Conservation (phyloP, 1,284 basidiomycete genomes). For the Cystobasidium pallidum region DNA sequence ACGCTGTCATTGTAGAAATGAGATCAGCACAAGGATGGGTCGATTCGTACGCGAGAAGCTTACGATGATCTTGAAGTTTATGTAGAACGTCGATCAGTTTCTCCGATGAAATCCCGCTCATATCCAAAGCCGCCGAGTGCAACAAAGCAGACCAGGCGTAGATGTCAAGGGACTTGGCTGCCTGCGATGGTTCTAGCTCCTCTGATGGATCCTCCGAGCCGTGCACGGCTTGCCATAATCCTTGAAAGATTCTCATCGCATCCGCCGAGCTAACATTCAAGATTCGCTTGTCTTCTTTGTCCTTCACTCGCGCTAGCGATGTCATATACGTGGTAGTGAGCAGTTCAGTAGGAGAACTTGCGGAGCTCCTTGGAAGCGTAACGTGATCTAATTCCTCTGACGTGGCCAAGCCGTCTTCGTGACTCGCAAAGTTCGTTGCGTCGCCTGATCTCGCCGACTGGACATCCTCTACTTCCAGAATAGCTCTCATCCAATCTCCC, state of each 20-base stretch:
- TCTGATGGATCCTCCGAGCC: not conserved
- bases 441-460: no score
- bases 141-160: slow-evolving; percentile 39
- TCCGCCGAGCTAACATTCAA: not conserved
- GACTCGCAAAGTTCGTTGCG: no score
- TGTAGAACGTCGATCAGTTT: slow-evolving; percentile 9
- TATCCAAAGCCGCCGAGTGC: slow-evolving; percentile 13
- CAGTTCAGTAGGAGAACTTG: not conserved
- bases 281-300: not conserved
- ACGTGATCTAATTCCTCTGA: not conserved
- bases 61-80: slow-evolving; percentile 8
- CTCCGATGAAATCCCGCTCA: not conserved
- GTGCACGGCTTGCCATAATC: not conserved
- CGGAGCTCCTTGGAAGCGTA: not conserved
- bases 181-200: not conserved
- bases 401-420: no score
- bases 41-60: not conserved
- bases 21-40: not conserved
- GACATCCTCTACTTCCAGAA: not conserved
- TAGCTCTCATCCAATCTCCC: slow-evolving; percentile 20
- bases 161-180: slow-evolving; percentile 4
- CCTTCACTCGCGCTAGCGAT: not conserved
- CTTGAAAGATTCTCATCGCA: slow-evolving; percentile 29
- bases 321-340: slow-evolving; percentile 26
- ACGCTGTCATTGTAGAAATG: not conserved